Base-by-base conservation (phyloP, 2,329 filamentous ascomycete genomes). In the Penicillium sp. region DNA sequence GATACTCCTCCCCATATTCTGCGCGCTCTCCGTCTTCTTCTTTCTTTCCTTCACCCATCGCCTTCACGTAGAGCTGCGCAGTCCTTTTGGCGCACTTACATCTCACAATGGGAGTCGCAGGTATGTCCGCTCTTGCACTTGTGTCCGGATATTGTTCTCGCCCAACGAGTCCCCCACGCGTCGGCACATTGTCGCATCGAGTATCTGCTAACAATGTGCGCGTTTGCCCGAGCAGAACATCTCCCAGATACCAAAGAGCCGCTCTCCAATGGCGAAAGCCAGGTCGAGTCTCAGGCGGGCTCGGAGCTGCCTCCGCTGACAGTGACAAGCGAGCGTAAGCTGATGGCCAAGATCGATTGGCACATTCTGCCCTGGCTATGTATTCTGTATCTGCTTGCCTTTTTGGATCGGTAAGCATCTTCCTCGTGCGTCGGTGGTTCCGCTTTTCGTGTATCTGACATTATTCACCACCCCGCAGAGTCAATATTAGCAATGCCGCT, bases 401-500 rank as follows among this genome's bases (percentile, higher is more conserved):
- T 88, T 62, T 71, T 88, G 41, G 83, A 76, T 53, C 70, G 73
- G 73, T 75, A 70, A 44, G 64, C 13, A 19, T 34, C n/a, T 7
- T 9, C 3, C 22, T 3, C 2, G 9, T 12, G 16, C 5, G 13
- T 35, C 31, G 4, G 7, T 25, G 19, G 25, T 13, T 6, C 35
- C 30, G 35, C 30, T n/a, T n/a, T 11, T 11, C 29, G 12, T 33
- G 7, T 31, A 38, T 45, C 48, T 56, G 46, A 58, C 46, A 31
- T 34, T 40, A 25, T 14, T 39, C 3, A 18, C 10, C 41, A 40
- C 18, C 28, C 28, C 43, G 31, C 46, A 73, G 87, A 40, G 86
- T 90, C 64, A 92, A 91, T 65, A 88, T 92, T 61, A 84, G 83
- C 67, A 91, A 91, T 69, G 88, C 87, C 25, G 80, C 79, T 36